These are phyloP conservation scores for Aspergillus spinulosporus DNA, from an alignment of 2,329 filamentous ascomycete genomes.

Conservation along the genomic window DNA sequence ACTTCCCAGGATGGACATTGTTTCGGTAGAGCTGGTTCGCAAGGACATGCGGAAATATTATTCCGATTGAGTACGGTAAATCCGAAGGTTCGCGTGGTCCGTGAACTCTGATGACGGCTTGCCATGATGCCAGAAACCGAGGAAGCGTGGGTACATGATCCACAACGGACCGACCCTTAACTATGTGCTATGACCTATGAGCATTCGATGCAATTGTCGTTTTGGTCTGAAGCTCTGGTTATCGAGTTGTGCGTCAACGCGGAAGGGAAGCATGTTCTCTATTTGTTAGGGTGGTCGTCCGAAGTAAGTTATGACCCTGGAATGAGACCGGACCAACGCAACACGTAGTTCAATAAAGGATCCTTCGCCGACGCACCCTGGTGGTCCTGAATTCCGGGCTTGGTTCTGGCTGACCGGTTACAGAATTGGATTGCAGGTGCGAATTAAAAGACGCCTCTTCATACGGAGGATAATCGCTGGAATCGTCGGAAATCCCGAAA, in stretches of 20 bases:
- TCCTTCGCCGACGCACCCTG: not conserved
- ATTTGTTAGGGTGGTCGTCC: not conserved
- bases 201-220: not conserved
- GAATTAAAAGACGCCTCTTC: not conserved
- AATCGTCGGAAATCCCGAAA: not conserved
- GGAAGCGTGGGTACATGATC: slow-evolving; percentile 5
- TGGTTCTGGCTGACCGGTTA: not conserved
- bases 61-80: not conserved
- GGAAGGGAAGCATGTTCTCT: not conserved
- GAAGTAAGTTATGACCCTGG: not conserved
- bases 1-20: not conserved
- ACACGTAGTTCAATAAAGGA: not conserved
- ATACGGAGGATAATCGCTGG: not conserved
- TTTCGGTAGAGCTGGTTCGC: not conserved
- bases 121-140: not conserved
- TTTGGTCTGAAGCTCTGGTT: not conserved
- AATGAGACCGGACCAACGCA: not conserved
- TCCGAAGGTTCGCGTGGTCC: not conserved
- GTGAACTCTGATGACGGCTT: not conserved
- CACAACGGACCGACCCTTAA: slow-evolving; percentile 14
- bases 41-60: not conserved
- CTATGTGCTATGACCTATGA: not conserved
- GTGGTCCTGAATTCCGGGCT: not conserved
- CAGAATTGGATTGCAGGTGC: not conserved
- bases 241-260: not conserved